Conservation (phyloP, 2,329 filamentous ascomycete species). For the Stagonosporopsis chrysanthemi region DNA sequence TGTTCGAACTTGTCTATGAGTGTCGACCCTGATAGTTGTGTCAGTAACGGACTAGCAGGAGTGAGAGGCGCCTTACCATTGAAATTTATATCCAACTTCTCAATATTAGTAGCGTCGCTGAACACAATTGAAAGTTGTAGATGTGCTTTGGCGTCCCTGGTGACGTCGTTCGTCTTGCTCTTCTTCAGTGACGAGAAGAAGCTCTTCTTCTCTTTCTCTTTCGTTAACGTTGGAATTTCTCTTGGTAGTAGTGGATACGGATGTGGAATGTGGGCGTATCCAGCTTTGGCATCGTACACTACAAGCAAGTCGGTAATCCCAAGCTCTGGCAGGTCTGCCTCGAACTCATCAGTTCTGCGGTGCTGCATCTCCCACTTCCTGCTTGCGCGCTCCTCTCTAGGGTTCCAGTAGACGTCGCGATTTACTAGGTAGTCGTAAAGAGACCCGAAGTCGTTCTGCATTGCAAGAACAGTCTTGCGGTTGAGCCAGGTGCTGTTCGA, state of each 20-base stretch:
- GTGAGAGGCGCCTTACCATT: conserved; percentile 34
- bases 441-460: conserved; percentile 73
- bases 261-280: conserved; percentile 61
- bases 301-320: conserved; percentile 72
- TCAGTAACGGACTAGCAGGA: neutral
- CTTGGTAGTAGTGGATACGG: conserved; percentile 70
- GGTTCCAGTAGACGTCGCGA: conserved; percentile 71
- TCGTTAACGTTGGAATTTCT: conserved; percentile 34
- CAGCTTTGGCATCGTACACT: conserved; percentile 68
- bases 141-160: conserved; percentile 49
- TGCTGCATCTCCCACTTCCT: conserved; percentile 70
- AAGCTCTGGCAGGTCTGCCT: conserved; percentile 59
- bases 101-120: conserved; percentile 52
- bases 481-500: conserved; percentile 63
- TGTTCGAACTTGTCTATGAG: conserved; percentile 52
- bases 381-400: conserved; percentile 65
- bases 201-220: conserved; percentile 42
- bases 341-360: conserved; percentile 45
- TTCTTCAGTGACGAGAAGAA: conserved; percentile 46
- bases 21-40: conserved; percentile 40
- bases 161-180: conserved; percentile 41
- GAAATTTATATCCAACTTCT: conserved; percentile 48
- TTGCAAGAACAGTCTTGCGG: conserved; percentile 61
- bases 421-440: conserved; percentile 76
- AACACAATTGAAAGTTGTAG: conserved; percentile 51